Base-by-base conservation (phyloP, 345 rosid species). In the Microthlaspi erraticum region DNA sequence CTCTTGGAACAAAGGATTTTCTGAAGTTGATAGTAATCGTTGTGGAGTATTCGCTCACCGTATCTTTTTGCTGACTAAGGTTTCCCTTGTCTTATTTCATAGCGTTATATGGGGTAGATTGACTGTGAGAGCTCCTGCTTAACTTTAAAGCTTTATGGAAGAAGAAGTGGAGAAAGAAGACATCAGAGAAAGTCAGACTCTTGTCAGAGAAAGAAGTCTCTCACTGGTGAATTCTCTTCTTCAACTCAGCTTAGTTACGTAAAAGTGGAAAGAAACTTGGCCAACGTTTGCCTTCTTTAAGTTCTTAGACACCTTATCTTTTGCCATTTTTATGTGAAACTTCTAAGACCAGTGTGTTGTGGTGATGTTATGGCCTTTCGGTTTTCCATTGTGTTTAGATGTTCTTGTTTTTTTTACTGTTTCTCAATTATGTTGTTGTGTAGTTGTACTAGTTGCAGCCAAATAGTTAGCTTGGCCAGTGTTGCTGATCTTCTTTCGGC, bases 201-300 rank as follows among this genome's bases (percentile, higher is more conserved):
- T 69, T 58, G 50, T 64, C 65, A 48, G 17, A 38, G 51, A 73
- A 46, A 56, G 53, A 58, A 64, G 45, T 39, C 72, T 57, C 17
- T 59, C 39, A 49, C 66, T 50, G 77, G 70, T 74, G 78, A 73
- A 64, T 60, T 67, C 23, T 60, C 78, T 59, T 74, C 68, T 60
- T 67, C 63, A 60, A 67, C 73, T 66, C 73, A 66, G 55, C 62
- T 66, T 74, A 67, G 36, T 60, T 66, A 52, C 43, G 9, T 74
- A 74, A 56, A 60, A 67, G 68, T 60, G 78, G 63, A 67, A 74
- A 67, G 62, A 67, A 74, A 66, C 78, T 74, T 58, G 67, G 72
- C 65, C 58, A 50, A 58, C 77, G 77, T 74, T 66, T 51, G 17
- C 56, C 68, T 74, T 68, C 45, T 74, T 67, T 67, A 67, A 74